Evolutionary conservation across 306 rosid genomes (phyloP), one percentile per base, ranked within the genome.

Genomic region (Begonia masoniana): DNA sequence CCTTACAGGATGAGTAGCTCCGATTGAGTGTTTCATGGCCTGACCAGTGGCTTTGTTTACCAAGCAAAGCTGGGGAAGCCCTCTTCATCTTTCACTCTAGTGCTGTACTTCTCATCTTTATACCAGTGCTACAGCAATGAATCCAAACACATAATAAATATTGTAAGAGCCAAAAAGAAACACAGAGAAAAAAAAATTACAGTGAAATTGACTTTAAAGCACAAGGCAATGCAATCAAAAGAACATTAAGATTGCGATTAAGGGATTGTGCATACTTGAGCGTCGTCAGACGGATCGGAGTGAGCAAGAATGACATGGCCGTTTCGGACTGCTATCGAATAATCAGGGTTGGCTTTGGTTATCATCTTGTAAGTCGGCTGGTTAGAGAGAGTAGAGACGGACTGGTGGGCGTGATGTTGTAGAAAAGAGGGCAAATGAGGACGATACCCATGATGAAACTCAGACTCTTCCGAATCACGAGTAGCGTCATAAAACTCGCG

Each of bases 71-170:
- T 68, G 15, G 94, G 96, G 59, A 19, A 74, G 2, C 96, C 84
- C 50, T 78, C 96, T 68, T 52, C 56, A 54, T 87, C 96, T 77
- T 87, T 87, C 66, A 83, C 88, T 57, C 68, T 72, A 2, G 96
- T 87, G 59, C 94, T 80, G 79, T 66, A 87, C 74, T 74, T 81
- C 77, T 78, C 89, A 73, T 87, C 94, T 73, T 78, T 87, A 68
- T 70, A 87, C 96, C 96, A 87, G 66, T 70, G 94, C 94, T 87
- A 67, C 64, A 79, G 59, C 51, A 50, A 13, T 15, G 54, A 63
- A 54, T 12, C 43, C 46, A 31, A 42, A 16, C 41, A 60, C 24
- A 43, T 51, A 50, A 49, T 5, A 11, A 4, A 55, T 12, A 41
- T 31, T 31, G 9, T 5, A 1, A 31, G 39, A 31, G 1, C 24